Evolutionary conservation across 2,329 filamentous ascomycete species (phyloP), one percentile per base, ranked within the genome.

Genomic region (Colletotrichum tanaceti): DNA sequence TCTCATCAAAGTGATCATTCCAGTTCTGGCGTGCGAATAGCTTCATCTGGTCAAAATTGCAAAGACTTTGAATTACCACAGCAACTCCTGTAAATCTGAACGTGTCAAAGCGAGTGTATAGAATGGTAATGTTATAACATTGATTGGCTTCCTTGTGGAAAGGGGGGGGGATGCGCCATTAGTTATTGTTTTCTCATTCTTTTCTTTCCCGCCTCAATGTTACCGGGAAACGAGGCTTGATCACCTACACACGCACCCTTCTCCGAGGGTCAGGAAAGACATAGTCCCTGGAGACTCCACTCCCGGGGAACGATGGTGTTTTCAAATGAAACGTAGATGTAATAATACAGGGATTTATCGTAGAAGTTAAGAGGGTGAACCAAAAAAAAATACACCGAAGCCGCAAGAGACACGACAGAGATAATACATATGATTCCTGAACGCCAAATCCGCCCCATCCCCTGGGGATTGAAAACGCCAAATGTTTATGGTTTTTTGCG

Each of bases 331-430:
- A 16, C 11, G 28, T 4, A 44, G 44, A n/a, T 72, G 70, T 80
- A 79, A 65, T 79, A 73, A 72, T 79, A 81, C 79, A 80, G 60
- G 73, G 71, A 65, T 74, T 63, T 63, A 65, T 65, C 58, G 58
- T 63, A 71, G 52, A 63, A 70, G 13, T 39, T 14, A 50, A 65
- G 57, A 46, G 66, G 32, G 13, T 7, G n/a, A 22, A 11, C n/a
- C 7, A 16, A 58, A 35, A 24, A 46, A n/a, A n/a, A 54, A 47
- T 60, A 57, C 58, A 63, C 32, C 11, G 47, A 66, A 57, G 47
- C 52, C 43, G 44, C 20, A 46, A 59, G 24, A 22, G 35, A 10
- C 13, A 58, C 4, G 32, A 59, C n/a, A 61, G 55, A 57, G 50
- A 20, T 54, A 58, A 67, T 43, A 64, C 69, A 66, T 63, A 64